Percentiles rank a stretch among this genome's conserved stretches.
These are phyloP conservation scores for Naganishia vaughanmartiniae DNA, from an alignment of 768 basidiomycete species.

Conservation along the genomic window DNA sequence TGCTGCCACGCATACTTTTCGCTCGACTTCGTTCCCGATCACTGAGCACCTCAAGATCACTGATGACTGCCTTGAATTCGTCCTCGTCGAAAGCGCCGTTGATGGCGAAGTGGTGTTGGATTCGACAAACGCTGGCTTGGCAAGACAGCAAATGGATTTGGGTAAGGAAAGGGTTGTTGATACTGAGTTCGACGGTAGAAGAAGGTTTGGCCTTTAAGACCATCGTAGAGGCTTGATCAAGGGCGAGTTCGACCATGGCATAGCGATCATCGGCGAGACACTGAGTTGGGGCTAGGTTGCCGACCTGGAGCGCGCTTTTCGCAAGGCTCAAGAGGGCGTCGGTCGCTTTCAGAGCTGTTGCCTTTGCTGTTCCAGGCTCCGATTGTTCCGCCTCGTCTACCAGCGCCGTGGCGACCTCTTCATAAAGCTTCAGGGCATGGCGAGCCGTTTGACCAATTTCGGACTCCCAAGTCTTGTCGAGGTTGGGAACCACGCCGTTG, in stretches of 20 bases:
- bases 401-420: slow-evolving; percentile 39
- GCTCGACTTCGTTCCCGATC: slow-evolving; percentile 44
- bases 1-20: slow-evolving; percentile 34
- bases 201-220: slow-evolving; percentile 40
- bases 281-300: slow-evolving; percentile 38
- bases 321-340: slow-evolving; percentile 45
- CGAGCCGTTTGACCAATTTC: slow-evolving; percentile 42
- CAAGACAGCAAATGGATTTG: slow-evolving; percentile 47
- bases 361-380: slow-evolving; percentile 31
- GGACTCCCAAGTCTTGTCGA: slow-evolving; percentile 40
- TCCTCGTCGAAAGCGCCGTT: slow-evolving; percentile 47
- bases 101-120: slow-evolving; percentile 46
- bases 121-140: slow-evolving; percentile 40
- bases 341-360: slow-evolving; percentile 38
- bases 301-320: slow-evolving; percentile 40
- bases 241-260: slow-evolving; percentile 47
- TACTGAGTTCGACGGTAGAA: slow-evolving; percentile 38
- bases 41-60: slow-evolving; percentile 44
- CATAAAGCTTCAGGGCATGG: slow-evolving; percentile 42
- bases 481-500: slow-evolving; percentile 36
- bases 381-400: slow-evolving; percentile 43
- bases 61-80: slow-evolving; percentile 45
- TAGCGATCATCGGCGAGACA: slow-evolving; percentile 41
- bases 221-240: slow-evolving; percentile 50
- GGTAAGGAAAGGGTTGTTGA: slow-evolving; percentile 45